Evolutionary conservation across 805 yeast species (phyloP), one percentile per base, ranked within the genome.

Genomic region (Cyberlindnera saturnus): DNA sequence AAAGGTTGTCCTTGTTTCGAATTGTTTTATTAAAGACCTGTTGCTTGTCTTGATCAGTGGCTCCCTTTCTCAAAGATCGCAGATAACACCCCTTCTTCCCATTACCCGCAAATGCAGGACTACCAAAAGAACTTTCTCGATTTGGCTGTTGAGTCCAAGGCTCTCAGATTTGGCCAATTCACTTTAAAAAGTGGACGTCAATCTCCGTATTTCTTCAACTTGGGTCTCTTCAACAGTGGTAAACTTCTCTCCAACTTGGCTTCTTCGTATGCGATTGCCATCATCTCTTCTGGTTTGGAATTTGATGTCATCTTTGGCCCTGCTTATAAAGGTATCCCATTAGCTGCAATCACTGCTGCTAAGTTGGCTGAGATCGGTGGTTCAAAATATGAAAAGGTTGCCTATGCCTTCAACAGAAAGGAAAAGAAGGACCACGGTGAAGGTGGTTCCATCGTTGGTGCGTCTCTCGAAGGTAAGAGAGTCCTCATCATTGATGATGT

Each of bases 401-500:
- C 87, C 37, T 93, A 90, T 63, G 81, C 97, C n/a, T 91, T 88
- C 74, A 91, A 91, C 74, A 81, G 99, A 65, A 93, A 91, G 69
- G 96, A 89, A 66, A 84, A 85, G 71, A 91, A 91, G 68, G 96
- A 90, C 61, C 99, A 91, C 61, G 99, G 99, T 44, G 99, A 91
- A 69, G 99, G 98, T 53, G 99, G 99, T 13, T 77, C 77, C 44
- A 86, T 91, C 55, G 98, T 93, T 34, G 99, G 99, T 32, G 79
- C 85, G 37, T 65, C 78, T 6, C 74, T 91, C 55, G 73, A 74
- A 47, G 85, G 76, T 39, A 84, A 90, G 64, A 74, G 74, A 47
- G 78, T 91, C 19, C 69, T 93, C 56, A 86, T 93, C 56, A 88
- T 91, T 48, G 99, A 93, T 64, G 99, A 91, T 59, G 97, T 93